Base-by-base conservation (phyloP, 495 filamentous ascomycete genomes). In the Annulohypoxylon moriforme region DNA sequence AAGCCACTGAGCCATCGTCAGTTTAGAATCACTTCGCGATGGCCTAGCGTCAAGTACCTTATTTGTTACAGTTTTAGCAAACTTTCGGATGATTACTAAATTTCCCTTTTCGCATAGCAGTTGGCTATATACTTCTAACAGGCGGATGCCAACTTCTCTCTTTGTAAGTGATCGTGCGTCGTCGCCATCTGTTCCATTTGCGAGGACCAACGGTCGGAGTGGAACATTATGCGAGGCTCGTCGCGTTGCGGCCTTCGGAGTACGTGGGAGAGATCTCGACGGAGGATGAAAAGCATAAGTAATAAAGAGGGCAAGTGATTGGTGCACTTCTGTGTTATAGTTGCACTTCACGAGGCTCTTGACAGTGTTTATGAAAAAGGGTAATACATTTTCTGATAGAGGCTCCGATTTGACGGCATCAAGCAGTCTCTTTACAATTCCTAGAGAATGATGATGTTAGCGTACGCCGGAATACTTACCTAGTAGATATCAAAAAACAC, bases 31-130 rank as follows among this genome's bases (percentile, higher is more conserved):
- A 24, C 67, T 36, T 61, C 38, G 56, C 58, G 56, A 71, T 60
- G 68, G 61, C 64, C 57, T 33, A 40, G 71, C 57, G 55, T 65
- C 60, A 82, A 87, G 75, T 84, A 96, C 94, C 89, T 97, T 98
- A 70, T 95, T 97, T 27, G 96, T 98, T 3, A 98, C 95, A 1
- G 94, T 96, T 81, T 90, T 93, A 14, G 95, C 93, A 81, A 99
- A 99, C 73, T 92, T 95, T 74, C 88, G 88, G 57, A 97, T 89
- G 36, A 90, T 90, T n/a, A 75, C 80, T 13, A 82, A 78, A 67
- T 90, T 92, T 40, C 84, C 83, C 69, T 89, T 87, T 58, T 92
- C 88, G 72, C 93, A 97, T n/a, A 98, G 83, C 2, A 97, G 79
- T 33, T 91, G 83, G n/a, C 91, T 83, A 73, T 96, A 96, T 82